Evolutionary conservation across 1,139 yeast genomes (phyloP), one percentile per base, ranked within the genome.

Genomic region (Schizosaccharomyces versatilis): DNA sequence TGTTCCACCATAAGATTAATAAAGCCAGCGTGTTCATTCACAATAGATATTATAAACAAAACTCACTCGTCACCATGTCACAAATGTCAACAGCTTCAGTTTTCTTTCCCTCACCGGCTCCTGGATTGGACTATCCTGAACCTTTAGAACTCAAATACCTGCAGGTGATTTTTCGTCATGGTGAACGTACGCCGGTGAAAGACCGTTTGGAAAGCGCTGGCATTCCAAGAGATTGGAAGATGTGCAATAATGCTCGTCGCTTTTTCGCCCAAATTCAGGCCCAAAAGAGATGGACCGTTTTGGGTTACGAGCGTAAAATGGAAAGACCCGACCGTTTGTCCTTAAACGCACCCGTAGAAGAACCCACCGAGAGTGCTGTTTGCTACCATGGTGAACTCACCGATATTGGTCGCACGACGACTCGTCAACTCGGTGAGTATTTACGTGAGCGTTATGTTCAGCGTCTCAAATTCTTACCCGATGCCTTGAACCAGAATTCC

Each of bases 151-250:
- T 44, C 14, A 44, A 44, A 9, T 44, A 44, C 32, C 32, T 44
- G n/a, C 49, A 44, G 38, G 53, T 60, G 38, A 47, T 60, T 39
- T 60, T 60, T 41, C 57, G 62, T 3, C 62, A 60, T 49, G 62
- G 62, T 36, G 62, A 60, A 41, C 58, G 62, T 36, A 57, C 62
- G 6, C 62, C 62, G 2, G 61, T 60, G 2, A 56, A 61, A 7
- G 59, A 57, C 14, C 55, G 61, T 6, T 56, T 60, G 48, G 59
- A 57, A 40, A 55, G 56, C 8, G 60, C 61, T 53, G 62, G 61
- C 14, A 48, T 60, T 38, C 59, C 61, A 19, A 56, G 54, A 6
- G 59, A 60, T 48, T 60, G 61, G 60, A 56, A 59, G 41, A 53
- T 59, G 15, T 60, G 62, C 56, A 42, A 56, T 36, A 57, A 58